These are phyloP conservation scores for Neurospora sp. DNA, from an alignment of 495 filamentous ascomycete genomes.

Conservation along the genomic window DNA sequence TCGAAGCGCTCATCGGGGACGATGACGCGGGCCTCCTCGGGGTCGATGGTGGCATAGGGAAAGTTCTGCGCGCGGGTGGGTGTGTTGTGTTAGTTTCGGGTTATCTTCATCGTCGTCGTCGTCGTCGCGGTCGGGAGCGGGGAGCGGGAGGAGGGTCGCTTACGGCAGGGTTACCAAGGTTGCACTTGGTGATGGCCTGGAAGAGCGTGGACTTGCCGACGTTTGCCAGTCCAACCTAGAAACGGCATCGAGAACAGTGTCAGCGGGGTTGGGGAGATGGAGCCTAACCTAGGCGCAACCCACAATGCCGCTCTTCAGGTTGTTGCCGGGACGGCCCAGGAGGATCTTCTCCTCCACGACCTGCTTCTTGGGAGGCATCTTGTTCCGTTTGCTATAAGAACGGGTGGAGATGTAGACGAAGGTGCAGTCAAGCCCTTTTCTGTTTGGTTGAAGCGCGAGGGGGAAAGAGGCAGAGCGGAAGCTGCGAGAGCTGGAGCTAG, in stretches of 20 bases:
- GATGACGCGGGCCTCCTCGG: constrained; percentile 95
- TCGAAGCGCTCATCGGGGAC: constrained; percentile 95
- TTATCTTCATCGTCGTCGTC: constrained; percentile 5
- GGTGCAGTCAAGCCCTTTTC: constrained; percentile 35
- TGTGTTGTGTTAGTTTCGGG: constrained; percentile 16
- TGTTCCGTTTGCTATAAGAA: constrained; percentile 44
- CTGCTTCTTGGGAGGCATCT: constrained; percentile 71
- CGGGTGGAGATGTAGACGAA: constrained; percentile 35
- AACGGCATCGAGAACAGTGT: constrained; percentile 13
- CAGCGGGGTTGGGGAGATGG: constrained; percentile 14
- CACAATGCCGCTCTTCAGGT: constrained; percentile 99
- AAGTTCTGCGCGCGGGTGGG: constrained; percentile 58
- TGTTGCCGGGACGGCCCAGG: constrained; percentile 94
- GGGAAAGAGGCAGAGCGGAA: constrained; percentile 45
- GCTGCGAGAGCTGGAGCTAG: constrained; percentile 35
- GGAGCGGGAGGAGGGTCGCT: constrained; percentile 17
- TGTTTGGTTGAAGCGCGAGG: constrained; percentile 3
- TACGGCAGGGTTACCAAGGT: constrained; percentile 93
- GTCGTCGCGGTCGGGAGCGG: constrained; percentile 5
- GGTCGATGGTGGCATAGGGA: constrained; percentile 97
- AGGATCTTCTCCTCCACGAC: constrained; percentile 69
- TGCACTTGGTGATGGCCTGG: constrained; percentile 98
- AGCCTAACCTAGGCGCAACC: constrained; percentile 32
- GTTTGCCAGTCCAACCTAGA: constrained; percentile 93
- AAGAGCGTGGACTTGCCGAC: constrained; percentile 99